Evolutionary conservation across 371 early-diverging fungal genomes (phyloP).

Genomic region (Mortierella polycephala): DNA sequence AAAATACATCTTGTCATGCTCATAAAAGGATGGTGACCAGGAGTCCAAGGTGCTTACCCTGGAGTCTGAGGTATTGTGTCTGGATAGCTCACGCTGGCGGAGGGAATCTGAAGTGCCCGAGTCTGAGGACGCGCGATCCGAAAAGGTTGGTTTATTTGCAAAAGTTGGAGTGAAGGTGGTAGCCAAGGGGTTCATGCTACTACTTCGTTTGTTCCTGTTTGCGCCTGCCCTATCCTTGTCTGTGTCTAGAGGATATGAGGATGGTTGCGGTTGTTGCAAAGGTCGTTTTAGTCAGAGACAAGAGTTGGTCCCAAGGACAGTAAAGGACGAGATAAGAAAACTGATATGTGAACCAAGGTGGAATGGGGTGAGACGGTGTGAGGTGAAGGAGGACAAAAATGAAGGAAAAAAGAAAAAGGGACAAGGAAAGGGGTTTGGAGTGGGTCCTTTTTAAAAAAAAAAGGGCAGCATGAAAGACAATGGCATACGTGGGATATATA

Average conservation of each 20-base stretch:
- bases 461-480: not conserved
- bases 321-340: not conserved
- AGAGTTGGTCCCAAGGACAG: not conserved
- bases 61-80: slow-evolving; percentile 16
- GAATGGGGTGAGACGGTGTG: not conserved
- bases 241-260: not conserved
- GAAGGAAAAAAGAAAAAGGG: slow-evolving; percentile 7
- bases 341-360: not conserved
- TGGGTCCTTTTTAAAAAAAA: not conserved
- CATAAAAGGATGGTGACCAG: not conserved
- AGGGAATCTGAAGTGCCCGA: not conserved
- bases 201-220: slow-evolving; percentile 20
- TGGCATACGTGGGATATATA: not conserved
- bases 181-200: slow-evolving; percentile 46
- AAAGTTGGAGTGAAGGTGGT: slow-evolving; percentile 44
- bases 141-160: slow-evolving; percentile 15
- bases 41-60: not conserved
- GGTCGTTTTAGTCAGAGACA: too few species aligned
- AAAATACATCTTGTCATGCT: not conserved
- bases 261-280: too few species aligned
- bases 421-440: not conserved
- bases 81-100: not conserved
- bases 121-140: slow-evolving; percentile 21
- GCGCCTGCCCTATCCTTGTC: slow-evolving; percentile 7
- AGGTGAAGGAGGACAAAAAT: not conserved